Conservation (phyloP, 176 grass and related monocot genomes). For the Thinopyrum elongatum region DNA sequence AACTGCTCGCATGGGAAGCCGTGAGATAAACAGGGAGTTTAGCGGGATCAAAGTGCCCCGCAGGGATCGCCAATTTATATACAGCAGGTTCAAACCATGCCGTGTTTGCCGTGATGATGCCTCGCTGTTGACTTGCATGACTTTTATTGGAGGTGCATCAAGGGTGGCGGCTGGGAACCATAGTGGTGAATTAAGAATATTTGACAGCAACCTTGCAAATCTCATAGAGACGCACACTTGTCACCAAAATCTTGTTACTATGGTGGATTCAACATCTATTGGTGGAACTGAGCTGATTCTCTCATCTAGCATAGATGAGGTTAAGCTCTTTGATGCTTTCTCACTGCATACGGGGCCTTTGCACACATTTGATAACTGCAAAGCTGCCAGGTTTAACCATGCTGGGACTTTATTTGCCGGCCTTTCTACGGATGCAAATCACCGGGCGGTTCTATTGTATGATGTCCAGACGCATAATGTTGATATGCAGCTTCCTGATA, state of each 20-base stretch:
- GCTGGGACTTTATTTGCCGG: conserved; percentile 71
- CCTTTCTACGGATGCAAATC: conserved; percentile 54
- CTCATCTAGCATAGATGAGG: conserved; percentile 70
- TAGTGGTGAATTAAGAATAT: conserved; percentile 84
- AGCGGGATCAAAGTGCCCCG: conserved; percentile 71
- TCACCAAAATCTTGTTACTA: conserved; percentile 70
- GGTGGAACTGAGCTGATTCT: conserved; percentile 74
- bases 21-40: conserved; percentile 83
- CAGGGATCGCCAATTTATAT: conserved; percentile 93
- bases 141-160: conserved; percentile 78
- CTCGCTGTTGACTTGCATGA: conserved; percentile 83
- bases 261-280: conserved; percentile 56
- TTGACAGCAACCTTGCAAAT: conserved; percentile 83
- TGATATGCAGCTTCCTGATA: conserved; percentile 59
- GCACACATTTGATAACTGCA: conserved; percentile 86
- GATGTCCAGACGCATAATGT: conserved; percentile 74
- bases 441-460: conserved; percentile 70
- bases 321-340: conserved; percentile 80
- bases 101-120: conserved; percentile 82
- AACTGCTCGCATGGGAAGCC: conserved; percentile 65
- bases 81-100: conserved; percentile 89
- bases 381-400: conserved; percentile 84
- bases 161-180: conserved; percentile 78
- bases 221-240: conserved; percentile 67
- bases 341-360: conserved; percentile 57